Conservation (phyloP, 2,329 filamentous ascomycete species). For the Emericellopsis atlantica region DNA sequence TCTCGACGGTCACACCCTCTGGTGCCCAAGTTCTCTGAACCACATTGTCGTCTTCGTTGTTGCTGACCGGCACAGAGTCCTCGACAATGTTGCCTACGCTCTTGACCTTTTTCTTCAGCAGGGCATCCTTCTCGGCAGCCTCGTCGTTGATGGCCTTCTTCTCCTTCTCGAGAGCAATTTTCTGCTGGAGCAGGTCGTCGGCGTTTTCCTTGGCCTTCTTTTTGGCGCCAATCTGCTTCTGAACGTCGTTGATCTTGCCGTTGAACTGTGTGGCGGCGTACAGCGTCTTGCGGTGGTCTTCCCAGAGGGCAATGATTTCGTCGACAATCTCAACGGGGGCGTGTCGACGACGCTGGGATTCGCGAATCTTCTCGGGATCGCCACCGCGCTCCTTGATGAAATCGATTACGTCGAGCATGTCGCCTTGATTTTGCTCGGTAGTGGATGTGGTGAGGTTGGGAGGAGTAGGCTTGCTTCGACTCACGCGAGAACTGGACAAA, state of each 20-base stretch:
- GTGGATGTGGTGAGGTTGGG: not conserved
- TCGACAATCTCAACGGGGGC: constrained; percentile 78
- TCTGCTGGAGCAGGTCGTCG: constrained; percentile 65
- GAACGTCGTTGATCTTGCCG: constrained; percentile 73
- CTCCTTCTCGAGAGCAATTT: constrained; percentile 64
- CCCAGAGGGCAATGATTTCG: constrained; percentile 76
- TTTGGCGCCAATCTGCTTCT: constrained; percentile 83
- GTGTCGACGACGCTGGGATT: constrained; percentile 75
- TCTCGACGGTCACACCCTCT: constrained; percentile 59
- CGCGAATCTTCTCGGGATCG: constrained; percentile 80
- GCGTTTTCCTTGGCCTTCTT: constrained; percentile 94
- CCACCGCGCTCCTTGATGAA: constrained; percentile 82
- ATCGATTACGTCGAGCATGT: constrained; percentile 66
- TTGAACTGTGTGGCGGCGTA: constrained; percentile 72
- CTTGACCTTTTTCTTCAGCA: constrained; percentile 66
- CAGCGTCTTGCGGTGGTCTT: constrained; percentile 70
- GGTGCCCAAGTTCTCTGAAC: constrained; percentile 71
- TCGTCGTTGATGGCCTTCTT: constrained; percentile 69
- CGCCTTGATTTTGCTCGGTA: constrained; percentile 5
- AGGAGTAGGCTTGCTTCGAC: no score
- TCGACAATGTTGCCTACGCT: constrained; percentile 67
- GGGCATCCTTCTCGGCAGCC: constrained; percentile 62
- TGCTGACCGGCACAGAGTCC: constrained; percentile 68
- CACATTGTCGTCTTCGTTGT: constrained; percentile 81
- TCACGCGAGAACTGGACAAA: no score